Conservation (phyloP, 495 filamentous ascomycete species). For the Penicillium odoratum region DNA sequence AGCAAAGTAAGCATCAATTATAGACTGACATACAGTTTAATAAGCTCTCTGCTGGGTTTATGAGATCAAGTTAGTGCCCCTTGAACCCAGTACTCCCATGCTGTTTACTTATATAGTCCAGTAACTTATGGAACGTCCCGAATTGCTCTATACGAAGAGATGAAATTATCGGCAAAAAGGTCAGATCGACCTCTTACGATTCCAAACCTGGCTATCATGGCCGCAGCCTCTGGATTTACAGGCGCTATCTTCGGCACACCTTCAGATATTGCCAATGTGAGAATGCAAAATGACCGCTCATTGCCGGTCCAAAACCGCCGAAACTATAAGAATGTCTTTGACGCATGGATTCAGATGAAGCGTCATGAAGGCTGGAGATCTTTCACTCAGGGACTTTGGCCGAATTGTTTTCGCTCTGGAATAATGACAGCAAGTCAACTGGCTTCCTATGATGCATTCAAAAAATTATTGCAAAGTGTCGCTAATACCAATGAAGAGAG, state of each 20-base stretch:
- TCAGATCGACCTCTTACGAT: slow-evolving; percentile 50
- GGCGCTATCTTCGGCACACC: slow-evolving; percentile 84
- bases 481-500: slow-evolving; percentile 49
- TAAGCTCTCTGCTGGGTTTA: slow-evolving; percentile 30
- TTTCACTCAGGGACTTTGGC: slow-evolving; percentile 77
- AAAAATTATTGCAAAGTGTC: slow-evolving; percentile 49
- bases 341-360: slow-evolving; percentile 78
- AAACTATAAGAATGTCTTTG: slow-evolving; percentile 78
- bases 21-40: neutral
- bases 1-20: neutral
- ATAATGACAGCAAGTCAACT: slow-evolving; percentile 86
- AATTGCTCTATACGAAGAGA: slow-evolving; percentile 59
- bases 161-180: slow-evolving; percentile 64
- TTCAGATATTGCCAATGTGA: slow-evolving; percentile 86
- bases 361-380: slow-evolving; percentile 64
- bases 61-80: slow-evolving; percentile 23
- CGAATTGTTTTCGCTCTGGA: slow-evolving; percentile 76
- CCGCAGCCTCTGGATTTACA: slow-evolving; percentile 72
- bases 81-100: neutral
- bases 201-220: slow-evolving; percentile 65
- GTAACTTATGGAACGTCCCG: slow-evolving; percentile 45
- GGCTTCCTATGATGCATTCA: slow-evolving; percentile 83
- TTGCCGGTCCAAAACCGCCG: slow-evolving; percentile 63
- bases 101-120: slow-evolving; percentile 1
- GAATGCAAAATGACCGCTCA: slow-evolving; percentile 89